Conservation (phyloP, 345 rosid genomes). For the Cardamine occulta region DNA sequence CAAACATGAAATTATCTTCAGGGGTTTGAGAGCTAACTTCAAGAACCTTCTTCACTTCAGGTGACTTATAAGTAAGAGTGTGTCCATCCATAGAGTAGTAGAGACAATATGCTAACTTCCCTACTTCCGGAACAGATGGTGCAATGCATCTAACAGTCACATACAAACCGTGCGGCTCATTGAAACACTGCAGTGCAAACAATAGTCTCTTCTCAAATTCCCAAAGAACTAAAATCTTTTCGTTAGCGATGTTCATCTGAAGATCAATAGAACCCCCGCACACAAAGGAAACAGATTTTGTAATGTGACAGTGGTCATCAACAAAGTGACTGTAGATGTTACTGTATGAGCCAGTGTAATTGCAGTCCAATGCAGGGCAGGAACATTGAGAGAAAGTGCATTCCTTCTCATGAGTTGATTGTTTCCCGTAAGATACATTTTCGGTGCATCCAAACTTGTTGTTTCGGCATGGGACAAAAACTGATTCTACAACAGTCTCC, state of each 20-base stretch:
- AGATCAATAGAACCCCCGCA: not conserved
- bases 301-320: not conserved
- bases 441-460: constrained; percentile 49
- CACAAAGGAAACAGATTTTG: not conserved
- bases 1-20: constrained; percentile 12
- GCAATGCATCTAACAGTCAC: constrained; percentile 12
- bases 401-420: constrained; percentile 46
- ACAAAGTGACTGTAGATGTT: constrained; percentile 46
- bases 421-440: constrained; percentile 39
- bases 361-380: constrained; percentile 55
- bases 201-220: not conserved
- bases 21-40: not conserved
- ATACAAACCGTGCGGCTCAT: not conserved
- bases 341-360: constrained; percentile 42
- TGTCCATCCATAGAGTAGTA: not conserved
- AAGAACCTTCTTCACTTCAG: constrained; percentile 2
- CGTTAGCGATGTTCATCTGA: not conserved
- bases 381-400: constrained; percentile 47
- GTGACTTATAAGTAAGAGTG: constrained; percentile 9
- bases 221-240: not conserved
- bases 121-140: not conserved
- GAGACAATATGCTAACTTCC: not conserved
- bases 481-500: constrained; percentile 54
- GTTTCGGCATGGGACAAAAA: constrained; percentile 48
- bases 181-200: not conserved